Conservation (phyloP, 441 rosid genomes). For the Eutrema salsugineum region DNA sequence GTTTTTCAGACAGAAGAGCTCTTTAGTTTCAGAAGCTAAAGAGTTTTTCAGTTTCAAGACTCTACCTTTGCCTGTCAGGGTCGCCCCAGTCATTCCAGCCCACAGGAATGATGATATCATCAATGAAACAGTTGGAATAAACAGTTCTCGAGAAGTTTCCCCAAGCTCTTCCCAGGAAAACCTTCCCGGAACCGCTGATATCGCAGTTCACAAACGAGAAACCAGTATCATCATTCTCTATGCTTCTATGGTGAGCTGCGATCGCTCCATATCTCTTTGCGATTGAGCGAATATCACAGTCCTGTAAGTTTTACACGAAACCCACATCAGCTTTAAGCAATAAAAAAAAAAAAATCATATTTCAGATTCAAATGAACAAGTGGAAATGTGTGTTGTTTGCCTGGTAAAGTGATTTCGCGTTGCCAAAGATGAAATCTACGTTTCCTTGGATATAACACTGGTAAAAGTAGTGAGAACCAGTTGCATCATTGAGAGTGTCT, state of each 20-base stretch:
- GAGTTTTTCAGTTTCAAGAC: not conserved
- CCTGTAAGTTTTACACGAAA: constrained; percentile 36
- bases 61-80: constrained; percentile 53
- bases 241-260: constrained; percentile 82
- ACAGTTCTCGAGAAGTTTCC: constrained; percentile 74
- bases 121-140: constrained; percentile 68
- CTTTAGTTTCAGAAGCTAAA: not conserved
- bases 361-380: not conserved
- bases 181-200: constrained; percentile 70
- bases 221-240: constrained; percentile 64
- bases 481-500: constrained; percentile 84
- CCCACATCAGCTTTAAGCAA: not conserved
- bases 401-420: constrained; percentile 73
- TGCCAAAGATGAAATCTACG: constrained; percentile 86
- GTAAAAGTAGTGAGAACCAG: constrained; percentile 77
- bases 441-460: constrained; percentile 71
- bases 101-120: constrained; percentile 54
- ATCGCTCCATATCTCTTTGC: constrained; percentile 67
- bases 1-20: not conserved
- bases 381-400: constrained; percentile 16
- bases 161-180: constrained; percentile 90
- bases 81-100: constrained; percentile 96
- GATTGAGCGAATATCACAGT: constrained; percentile 62
- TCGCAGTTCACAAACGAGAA: constrained; percentile 77
- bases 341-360: not conserved